Evolutionary conservation across 73 alveolate species (phyloP), one percentile per base, ranked within the genome.

Genomic region (Uronychia binucleata): DNA sequence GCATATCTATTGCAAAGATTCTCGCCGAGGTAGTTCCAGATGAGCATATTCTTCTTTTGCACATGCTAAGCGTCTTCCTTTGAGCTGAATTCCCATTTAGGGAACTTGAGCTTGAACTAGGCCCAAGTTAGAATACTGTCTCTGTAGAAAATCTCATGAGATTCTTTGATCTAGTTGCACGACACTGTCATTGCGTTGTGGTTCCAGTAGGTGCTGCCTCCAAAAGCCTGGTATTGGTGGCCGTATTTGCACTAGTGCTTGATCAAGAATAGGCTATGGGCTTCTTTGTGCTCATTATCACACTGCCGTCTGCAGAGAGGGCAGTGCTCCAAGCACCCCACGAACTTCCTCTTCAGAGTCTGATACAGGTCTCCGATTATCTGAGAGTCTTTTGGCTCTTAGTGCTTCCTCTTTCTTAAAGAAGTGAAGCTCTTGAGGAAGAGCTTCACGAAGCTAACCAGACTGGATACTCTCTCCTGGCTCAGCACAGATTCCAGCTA

Each of bases 261-360:
- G 26, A 86, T 84, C 19, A n/a, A 74, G 1, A 5, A 28, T 19
- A 57, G 30, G 31, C 26, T 31, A 33, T 77, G 80, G 8, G 32
- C 1, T 33, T 77, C 84, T n/a, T 28, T 1, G 34, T 84, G 91
- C 19, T 31, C 74, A 19, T 29, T 58, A 46, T 84, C 91, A 34
- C 91, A 84, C 34, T 84, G 35, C 57, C 86, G 74, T 30, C 91
- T 28, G 35, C 91, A 84, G 29, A 84, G 58, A 1, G 84, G 86
- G 77, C 91, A 84, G 30, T 84, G 80, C 33, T 84, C 86, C 31
- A n/a, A 25, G 30, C 91, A 84, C 34, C 91, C 91, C 26, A 78
- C 74, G 46, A 77, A 77, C 31, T 33, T 1, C 1, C 34, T 29
- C 33, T 77, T 84, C 31, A 84, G 33, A 1, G 1, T 31, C 30